phyloP scores from a whole-genome alignment of 225 moss, liverwort and hornwort species.

The Ulota crispa region DNA sequence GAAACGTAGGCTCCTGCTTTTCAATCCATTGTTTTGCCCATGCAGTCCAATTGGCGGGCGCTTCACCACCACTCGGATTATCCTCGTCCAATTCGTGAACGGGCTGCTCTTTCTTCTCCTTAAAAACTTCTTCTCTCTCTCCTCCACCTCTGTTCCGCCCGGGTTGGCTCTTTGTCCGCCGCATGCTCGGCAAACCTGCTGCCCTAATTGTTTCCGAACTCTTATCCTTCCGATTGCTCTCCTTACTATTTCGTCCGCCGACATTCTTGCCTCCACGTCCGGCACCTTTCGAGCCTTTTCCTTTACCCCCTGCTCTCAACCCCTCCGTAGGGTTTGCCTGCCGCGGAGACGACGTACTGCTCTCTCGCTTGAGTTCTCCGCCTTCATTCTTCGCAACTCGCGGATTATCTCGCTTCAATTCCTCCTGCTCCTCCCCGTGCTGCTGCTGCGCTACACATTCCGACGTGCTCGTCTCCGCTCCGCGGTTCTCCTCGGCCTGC shows the following conservation, averaged over 20 bases:
- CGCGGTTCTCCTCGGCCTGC: neutral
- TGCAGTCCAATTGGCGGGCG: conserved; percentile 26
- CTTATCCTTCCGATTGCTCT: conserved; percentile 36
- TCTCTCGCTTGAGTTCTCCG: conserved; percentile 26
- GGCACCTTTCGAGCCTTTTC: conserved; percentile 36
- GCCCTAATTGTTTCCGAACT: conserved; percentile 41
- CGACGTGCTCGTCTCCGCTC: conserved; percentile 37
- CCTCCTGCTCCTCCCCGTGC: conserved; percentile 10
- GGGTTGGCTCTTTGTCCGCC: conserved; percentile 45
- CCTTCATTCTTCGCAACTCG: conserved; percentile 17
- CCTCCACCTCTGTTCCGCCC: conserved; percentile 38
- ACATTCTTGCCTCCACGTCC: conserved; percentile 32
- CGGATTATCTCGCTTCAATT: conserved; percentile 31
- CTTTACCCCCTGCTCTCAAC: conserved; percentile 36
- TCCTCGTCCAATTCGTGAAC: conserved; percentile 18
- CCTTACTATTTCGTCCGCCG: conserved; percentile 27
- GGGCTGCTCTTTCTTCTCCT: conserved; percentile 27
- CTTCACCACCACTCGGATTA: conserved; percentile 15
- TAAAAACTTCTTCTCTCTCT: conserved; percentile 29
- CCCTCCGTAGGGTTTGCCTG: conserved; percentile 26
- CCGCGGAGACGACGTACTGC: conserved; percentile 15
- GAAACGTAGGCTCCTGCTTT: conserved; percentile 52
- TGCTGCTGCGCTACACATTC: neutral
- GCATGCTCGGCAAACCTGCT: conserved; percentile 51
- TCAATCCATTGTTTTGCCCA: conserved; percentile 39